A percentile compares a stretch with the other conserved stretches of the same genome.
Evolutionary conservation across 495 filamentous ascomycete species (phyloP).

Genomic region (Bombardia bombarda): DNA sequence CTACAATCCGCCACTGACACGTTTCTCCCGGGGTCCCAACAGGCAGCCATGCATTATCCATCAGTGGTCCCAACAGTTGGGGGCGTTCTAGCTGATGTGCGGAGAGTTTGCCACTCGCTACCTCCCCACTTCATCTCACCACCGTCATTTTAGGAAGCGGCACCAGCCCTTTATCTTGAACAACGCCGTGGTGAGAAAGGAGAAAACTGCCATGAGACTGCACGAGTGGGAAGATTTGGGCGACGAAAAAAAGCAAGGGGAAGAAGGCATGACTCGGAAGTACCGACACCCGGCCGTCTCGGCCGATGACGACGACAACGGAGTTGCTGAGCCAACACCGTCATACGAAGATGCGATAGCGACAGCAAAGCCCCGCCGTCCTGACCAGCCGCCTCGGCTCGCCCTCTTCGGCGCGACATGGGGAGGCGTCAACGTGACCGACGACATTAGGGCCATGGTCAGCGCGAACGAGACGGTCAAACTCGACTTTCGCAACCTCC

Average conservation of each 20-base stretch:
- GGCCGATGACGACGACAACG: not conserved
- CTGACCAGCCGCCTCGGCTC: constrained; percentile 8
- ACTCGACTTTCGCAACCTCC: constrained; percentile 16
- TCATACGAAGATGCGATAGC: constrained; percentile 3
- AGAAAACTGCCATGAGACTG: not conserved
- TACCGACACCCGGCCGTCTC: no score
- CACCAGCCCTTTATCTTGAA: no score
- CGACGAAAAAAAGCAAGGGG: not conserved
- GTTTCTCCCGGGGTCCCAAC: no score
- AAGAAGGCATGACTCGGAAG: no score
- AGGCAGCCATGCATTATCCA: no score
- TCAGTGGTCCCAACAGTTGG: no score
- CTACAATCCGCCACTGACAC: no score
- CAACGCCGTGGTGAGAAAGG: no score
- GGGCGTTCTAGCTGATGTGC: no score
- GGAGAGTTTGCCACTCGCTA: no score
- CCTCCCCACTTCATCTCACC: no score
- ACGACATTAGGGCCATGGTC: constrained; percentile 9
- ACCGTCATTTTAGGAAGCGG: no score
- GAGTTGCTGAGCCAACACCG: constrained; percentile 2
- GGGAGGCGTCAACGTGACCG: constrained; percentile 19
- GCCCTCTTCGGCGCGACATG: constrained; percentile 18
- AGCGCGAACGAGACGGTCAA: constrained; percentile 5
- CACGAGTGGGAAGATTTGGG: not conserved
- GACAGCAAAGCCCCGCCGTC: not conserved